Evolutionary conservation across 805 yeast species (phyloP).

Genomic region (Nakazawaea populi): DNA sequence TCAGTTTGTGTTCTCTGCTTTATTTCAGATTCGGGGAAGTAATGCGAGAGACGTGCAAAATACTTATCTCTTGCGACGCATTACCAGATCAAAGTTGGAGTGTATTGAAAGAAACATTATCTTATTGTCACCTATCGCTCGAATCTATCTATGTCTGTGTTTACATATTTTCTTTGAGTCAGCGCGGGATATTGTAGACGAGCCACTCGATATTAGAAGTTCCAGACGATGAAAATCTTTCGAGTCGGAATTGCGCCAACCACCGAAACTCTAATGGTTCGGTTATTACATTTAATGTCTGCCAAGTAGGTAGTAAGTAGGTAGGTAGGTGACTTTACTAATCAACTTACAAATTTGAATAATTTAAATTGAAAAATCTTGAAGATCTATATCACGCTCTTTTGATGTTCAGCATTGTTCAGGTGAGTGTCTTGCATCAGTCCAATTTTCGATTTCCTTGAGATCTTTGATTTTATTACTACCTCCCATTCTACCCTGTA

Average conservation of each 20-base stretch:
- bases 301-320: no score
- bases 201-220: neutral
- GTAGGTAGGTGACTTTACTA: no score
- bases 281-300: neutral
- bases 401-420: no score
- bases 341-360: no score
- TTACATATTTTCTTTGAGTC: neutral
- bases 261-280: neutral
- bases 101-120: neutral
- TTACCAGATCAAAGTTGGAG: neutral
- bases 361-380: no score
- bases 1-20: neutral
- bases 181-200: neutral
- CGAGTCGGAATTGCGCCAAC: neutral
- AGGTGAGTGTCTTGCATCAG: neutral
- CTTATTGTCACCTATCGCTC: neutral
- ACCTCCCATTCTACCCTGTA: conserved; percentile 18
- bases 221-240: neutral
- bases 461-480: conserved; percentile 15
- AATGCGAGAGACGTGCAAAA: neutral
- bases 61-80: neutral
- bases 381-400: no score
- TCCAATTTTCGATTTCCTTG: conserved; percentile 14
- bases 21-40: neutral
- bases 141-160: neutral